Evolutionary conservation across 176 grass and related monocot genomes (phyloP).

Genomic region (Coix lacrymajobi): DNA sequence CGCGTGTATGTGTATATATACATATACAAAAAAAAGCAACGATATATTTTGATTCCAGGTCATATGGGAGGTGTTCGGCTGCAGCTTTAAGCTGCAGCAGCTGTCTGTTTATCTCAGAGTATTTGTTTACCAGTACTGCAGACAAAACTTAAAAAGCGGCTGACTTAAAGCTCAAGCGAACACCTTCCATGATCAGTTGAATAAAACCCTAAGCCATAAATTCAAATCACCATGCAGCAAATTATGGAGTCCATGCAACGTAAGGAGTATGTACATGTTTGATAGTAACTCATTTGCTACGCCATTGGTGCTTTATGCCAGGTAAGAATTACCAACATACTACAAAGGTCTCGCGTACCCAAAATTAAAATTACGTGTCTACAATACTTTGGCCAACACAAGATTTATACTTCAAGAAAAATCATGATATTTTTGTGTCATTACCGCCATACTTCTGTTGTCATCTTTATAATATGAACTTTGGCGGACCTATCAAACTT

Average conservation of each 20-base stretch:
- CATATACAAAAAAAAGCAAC: no score
- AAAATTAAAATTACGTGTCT: neutral
- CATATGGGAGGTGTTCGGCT: no score
- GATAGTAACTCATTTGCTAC: neutral
- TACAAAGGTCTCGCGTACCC: neutral
- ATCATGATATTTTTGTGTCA: neutral
- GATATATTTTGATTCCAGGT: no score
- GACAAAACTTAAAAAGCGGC: no score
- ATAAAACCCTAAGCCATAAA: no score
- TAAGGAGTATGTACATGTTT: neutral
- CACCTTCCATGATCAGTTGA: no score
- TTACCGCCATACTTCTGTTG: neutral
- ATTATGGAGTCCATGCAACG: neutral
- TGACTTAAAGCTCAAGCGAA: no score
- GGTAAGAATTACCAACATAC: neutral
- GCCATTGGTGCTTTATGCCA: neutral
- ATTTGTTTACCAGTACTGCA: no score
- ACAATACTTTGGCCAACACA: neutral
- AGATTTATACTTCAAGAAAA: neutral
- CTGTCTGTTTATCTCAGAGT: no score
- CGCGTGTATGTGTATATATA: no score
- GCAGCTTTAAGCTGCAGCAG: no score
- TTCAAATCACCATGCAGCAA: neutral
- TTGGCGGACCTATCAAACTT: neutral
- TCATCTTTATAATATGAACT: neutral